Evolutionary conservation across 345 rosid species (phyloP), one percentile per base, ranked within the genome.

Genomic region (Bruguiera parviflora): DNA sequence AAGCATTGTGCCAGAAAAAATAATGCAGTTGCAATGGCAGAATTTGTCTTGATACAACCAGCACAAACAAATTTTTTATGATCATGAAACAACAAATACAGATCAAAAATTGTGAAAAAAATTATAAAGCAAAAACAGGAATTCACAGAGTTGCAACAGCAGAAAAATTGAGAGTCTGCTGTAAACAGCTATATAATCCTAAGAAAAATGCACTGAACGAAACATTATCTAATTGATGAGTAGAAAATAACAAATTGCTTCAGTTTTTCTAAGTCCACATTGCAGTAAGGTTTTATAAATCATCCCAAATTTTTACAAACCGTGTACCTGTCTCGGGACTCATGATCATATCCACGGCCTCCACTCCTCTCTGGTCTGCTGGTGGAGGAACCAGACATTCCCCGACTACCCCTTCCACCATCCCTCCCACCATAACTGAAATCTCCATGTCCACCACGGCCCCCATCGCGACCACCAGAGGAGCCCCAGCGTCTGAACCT

Each of bases 401-500:
- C 86, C 56, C 73, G 70, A 73, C 86, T 64, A 71, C 87, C 83
- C 73, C 89, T 77, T 55, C 89, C 92, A 72, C 89, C 80, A 53
- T 81, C 87, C 60, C 87, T 76, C 52, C 89, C 89, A 61, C 88
- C 84, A 61, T 75, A 76, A 58, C 86, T 82, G 69, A 64, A 72
- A 64, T 79, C 86, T 58, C 76, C 65, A 9, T 79, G 72, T 2
- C 91, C 87, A 33, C 89, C 81, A n/a, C 79, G 76, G 28, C 91
- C 87, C 20, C 89, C 90, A 80, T 81, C 89, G 74, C 83, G 81
- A n/a, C 86, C 96, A 69, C 89, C 85, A 31, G 84, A 76, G 61
- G 88, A 65, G 66, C 84, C 89, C 98, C 99, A 92, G 1, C 94
- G 92, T 67, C 94, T 86, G 74, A 69, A 84, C 80, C 79, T 87